Conservation (phyloP, 2,329 filamentous ascomycete species). For the Cercospora sojina region DNA sequence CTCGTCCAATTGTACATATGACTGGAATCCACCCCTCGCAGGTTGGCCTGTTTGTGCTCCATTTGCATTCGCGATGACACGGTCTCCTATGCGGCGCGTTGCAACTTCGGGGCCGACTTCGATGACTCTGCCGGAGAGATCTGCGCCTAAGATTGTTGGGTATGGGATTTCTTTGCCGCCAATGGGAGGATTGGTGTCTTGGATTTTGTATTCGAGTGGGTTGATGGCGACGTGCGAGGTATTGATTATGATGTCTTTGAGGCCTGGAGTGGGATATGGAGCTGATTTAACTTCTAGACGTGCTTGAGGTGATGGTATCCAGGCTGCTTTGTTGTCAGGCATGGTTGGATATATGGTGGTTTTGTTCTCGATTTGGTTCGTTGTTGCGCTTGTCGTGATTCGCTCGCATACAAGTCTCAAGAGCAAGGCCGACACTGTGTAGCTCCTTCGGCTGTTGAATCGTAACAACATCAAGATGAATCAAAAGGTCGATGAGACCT, state of each 20-base stretch:
- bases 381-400: not conserved
- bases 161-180: not conserved
- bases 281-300: not conserved
- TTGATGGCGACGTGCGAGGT: not conserved
- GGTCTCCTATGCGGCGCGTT: not conserved
- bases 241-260: not conserved
- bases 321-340: not conserved
- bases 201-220: not conserved
- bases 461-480: not conserved
- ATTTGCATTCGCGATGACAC: not conserved
- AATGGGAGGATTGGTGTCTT: not conserved
- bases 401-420: not conserved
- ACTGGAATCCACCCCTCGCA: not conserved
- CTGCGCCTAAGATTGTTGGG: not conserved
- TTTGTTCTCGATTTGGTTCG: not conserved
- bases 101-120: not conserved
- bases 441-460: not conserved
- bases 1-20: not conserved
- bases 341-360: not conserved
- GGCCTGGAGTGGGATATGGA: not conserved
- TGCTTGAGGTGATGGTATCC: not conserved
- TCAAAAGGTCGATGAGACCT: not conserved
- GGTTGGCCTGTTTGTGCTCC: not conserved
- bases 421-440: not conserved
- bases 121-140: not conserved